Evolutionary conservation across 2,329 filamentous ascomycete species (phyloP).

Genomic region (Ceratocystis eucalypticola): DNA sequence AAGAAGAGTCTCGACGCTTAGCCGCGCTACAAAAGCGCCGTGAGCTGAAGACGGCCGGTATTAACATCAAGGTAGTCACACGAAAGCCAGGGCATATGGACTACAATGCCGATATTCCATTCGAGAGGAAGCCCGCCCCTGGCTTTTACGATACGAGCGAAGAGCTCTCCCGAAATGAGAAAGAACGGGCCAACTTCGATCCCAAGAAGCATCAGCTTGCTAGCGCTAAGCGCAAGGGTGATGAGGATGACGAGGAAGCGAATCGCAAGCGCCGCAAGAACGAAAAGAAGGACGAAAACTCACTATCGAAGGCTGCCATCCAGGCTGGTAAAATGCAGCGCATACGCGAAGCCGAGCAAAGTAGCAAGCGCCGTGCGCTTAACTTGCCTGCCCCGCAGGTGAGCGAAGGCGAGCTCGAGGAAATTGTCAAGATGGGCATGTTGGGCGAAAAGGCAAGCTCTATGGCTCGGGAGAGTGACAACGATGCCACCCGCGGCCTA

Average conservation of each 20-base stretch:
- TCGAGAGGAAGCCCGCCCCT: constrained; percentile 76
- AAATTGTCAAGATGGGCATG: constrained; percentile 98
- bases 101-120: constrained; percentile 97
- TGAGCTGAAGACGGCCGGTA: constrained; percentile 92
- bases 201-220: constrained; percentile 81
- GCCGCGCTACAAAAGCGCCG: constrained; percentile 87
- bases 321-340: constrained; percentile 92
- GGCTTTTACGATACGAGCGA: constrained; percentile 92
- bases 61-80: constrained; percentile 90
- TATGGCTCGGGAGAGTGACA: constrained; percentile 64
- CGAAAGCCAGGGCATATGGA: constrained; percentile 96
- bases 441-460: constrained; percentile 72
- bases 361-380: constrained; percentile 78
- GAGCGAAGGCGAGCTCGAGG: constrained; percentile 81
- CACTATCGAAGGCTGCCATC: constrained; percentile 64
- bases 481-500: constrained; percentile 70
- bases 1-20: constrained; percentile 84
- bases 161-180: constrained; percentile 68
- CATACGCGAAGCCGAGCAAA: constrained; percentile 90
- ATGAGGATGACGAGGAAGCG: constrained; percentile 66
- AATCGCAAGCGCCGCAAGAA: constrained; percentile 80
- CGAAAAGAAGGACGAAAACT: constrained; percentile 63
- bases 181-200: constrained; percentile 72
- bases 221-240: constrained; percentile 77
- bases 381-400: constrained; percentile 81